Conservation (phyloP, 495 filamentous ascomycete species). For the Lindgomyces ingoldianus region DNA sequence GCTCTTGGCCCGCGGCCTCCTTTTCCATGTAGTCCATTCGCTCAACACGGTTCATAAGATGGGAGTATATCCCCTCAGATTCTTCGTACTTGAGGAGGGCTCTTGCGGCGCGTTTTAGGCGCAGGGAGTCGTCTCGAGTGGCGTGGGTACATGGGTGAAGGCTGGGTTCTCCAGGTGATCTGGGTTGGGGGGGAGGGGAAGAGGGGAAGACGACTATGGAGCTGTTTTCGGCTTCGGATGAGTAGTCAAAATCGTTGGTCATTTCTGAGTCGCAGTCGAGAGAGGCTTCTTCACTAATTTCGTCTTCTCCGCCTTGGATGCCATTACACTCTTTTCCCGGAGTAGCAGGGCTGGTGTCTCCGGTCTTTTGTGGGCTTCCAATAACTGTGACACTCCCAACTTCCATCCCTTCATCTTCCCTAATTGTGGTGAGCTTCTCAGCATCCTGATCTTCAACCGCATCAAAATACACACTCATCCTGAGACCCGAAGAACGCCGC, state of each 20-base stretch:
- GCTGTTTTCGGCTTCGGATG: background rate
- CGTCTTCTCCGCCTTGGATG: background rate
- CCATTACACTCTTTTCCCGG: background rate
- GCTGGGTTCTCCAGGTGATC: background rate
- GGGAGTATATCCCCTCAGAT: slow-evolving; percentile 1
- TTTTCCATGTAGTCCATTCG: slow-evolving; percentile 10
- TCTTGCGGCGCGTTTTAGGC: background rate
- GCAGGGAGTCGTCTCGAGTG: background rate
- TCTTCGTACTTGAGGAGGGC: slow-evolving; percentile 4
- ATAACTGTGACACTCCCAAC: background rate
- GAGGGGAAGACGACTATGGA: background rate
- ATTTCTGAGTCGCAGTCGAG: background rate
- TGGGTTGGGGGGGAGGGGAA: too few relatives aligned
- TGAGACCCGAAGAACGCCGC: background rate
- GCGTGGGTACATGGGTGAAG: slow-evolving; percentile 4
- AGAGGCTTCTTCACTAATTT: background rate
- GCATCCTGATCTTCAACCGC: background rate
- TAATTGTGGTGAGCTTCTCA: background rate
- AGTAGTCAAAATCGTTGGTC: background rate
- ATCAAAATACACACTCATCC: background rate
- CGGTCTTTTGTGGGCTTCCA: background rate
- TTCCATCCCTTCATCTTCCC: background rate
- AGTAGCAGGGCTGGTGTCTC: background rate
- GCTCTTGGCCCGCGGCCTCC: background rate
- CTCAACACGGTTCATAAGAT: slow-evolving; percentile 12